phyloP scores from a whole-genome alignment of 352 stramenopile species.

The Phytophthora ohioensis region DNA sequence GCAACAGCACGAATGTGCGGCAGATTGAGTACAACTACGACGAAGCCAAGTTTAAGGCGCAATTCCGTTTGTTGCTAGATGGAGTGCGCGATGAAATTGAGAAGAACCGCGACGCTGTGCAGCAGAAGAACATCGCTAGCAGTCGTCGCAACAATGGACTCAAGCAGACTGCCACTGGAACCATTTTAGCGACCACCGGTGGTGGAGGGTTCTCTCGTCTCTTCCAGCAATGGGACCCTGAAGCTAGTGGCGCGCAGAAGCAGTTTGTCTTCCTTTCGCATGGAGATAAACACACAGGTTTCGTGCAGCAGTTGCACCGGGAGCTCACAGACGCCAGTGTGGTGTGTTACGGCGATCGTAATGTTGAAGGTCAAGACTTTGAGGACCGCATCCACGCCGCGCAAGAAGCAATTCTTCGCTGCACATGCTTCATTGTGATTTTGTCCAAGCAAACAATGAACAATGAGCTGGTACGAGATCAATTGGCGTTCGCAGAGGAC shows the following conservation, averaged over 20 bases:
- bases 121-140: constrained; percentile 54
- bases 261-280: constrained; percentile 86
- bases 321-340: constrained; percentile 66
- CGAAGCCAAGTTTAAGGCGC: constrained; percentile 68
- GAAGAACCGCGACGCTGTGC: constrained; percentile 62
- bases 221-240: constrained; percentile 69
- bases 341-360: constrained; percentile 75
- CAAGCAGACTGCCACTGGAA: constrained; percentile 40
- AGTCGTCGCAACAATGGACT: constrained; percentile 33
- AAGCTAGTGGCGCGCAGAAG: constrained; percentile 34
- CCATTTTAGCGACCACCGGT: constrained; percentile 29
- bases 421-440: constrained; percentile 81
- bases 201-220: constrained; percentile 57
- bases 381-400: constrained; percentile 79
- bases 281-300: constrained; percentile 73
- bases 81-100: constrained; percentile 87
- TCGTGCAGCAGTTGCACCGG: constrained; percentile 73
- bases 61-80: constrained; percentile 83
- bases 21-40: constrained; percentile 89
- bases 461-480: constrained; percentile 82
- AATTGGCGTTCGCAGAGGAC: constrained; percentile 86
- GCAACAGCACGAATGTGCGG: constrained; percentile 58
- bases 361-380: constrained; percentile 66
- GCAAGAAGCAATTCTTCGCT: constrained; percentile 83
- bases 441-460: constrained; percentile 75